Percentiles rank a stretch among this genome's conserved stretches.
Evolutionary conservation across 2,329 filamentous ascomycete species (phyloP).

Genomic region (Mariannaea sp.): DNA sequence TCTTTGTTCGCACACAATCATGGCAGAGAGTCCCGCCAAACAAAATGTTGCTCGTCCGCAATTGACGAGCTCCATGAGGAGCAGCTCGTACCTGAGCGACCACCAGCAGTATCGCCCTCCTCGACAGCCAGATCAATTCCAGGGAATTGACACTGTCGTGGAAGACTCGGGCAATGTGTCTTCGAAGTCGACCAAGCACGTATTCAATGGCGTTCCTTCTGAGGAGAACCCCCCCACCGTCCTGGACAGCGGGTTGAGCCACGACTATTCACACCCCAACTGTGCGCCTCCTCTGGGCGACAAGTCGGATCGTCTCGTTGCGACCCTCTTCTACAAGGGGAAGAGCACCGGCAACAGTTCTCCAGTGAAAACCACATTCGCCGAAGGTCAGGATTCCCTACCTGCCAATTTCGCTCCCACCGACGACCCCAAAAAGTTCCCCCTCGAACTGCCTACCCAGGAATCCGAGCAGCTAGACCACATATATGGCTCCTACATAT

Average conservation of each 20-base stretch:
- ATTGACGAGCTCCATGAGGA: conserved; percentile 57
- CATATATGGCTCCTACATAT: conserved; percentile 69
- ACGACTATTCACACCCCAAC: conserved; percentile 66
- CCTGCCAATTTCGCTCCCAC: conserved; percentile 64
- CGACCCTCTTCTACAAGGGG: conserved; percentile 66
- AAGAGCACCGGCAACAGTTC: conserved; percentile 37
- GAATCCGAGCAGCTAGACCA: conserved; percentile 64
- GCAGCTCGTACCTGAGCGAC: conserved; percentile 65
- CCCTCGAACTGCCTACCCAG: conserved; percentile 61
- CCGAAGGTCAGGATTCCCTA: conserved; percentile 44
- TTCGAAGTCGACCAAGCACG: conserved; percentile 46
- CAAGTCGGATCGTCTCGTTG: conserved; percentile 58
- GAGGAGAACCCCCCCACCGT: conserved; percentile 63
- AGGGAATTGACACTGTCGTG: conserved; percentile 68
- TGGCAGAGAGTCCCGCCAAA: conserved; percentile 43
- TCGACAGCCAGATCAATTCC: conserved; percentile 55
- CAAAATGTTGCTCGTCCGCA: conserved; percentile 51
- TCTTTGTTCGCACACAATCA: conserved; percentile 29
- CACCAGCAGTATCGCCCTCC: conserved; percentile 67
- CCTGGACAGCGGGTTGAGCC: conserved; percentile 65
- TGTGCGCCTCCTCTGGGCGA: conserved; percentile 59
- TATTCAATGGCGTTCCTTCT: conserved; percentile 65
- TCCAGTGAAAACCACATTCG: conserved; percentile 36
- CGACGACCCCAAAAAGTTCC: conserved; percentile 61
- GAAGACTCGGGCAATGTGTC: conserved; percentile 54